phyloP scores from a whole-genome alignment of 345 rosid species.

The Citropsis articulata region DNA sequence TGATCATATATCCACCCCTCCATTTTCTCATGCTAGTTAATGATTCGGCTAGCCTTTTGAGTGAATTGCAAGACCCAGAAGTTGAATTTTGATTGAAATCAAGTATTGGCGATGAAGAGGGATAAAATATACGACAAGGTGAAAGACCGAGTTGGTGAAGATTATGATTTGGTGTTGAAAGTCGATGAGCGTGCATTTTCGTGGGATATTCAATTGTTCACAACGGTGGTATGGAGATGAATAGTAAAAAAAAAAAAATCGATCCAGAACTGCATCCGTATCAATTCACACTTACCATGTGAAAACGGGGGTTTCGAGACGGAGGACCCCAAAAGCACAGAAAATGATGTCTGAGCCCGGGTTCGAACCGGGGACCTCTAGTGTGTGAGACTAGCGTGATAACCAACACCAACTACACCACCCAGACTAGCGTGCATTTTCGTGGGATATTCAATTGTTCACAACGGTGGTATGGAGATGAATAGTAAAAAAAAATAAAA shows the following conservation, averaged over 20 bases:
- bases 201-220: not conserved
- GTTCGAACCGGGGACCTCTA: constrained; percentile 70
- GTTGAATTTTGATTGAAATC: not conserved
- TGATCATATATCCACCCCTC: constrained; percentile 19
- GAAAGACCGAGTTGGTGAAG: not conserved
- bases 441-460: not conserved
- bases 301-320: not conserved
- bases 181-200: constrained; percentile 24
- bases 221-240: not conserved
- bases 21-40: constrained; percentile 11
- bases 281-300: too few relatives aligned
- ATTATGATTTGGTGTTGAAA: constrained; percentile 8
- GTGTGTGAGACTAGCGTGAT: constrained; percentile 86
- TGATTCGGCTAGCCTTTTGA: constrained; percentile 23
- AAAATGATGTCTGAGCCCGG: constrained; percentile 53
- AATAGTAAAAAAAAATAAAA: too few relatives aligned
- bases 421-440: constrained; percentile 30
- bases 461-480: not conserved
- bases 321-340: too few relatives aligned
- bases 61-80: constrained; percentile 22
- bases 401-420: constrained; percentile 81
- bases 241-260: too few relatives aligned
- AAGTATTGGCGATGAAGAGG: constrained; percentile 2
- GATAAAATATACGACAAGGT: not conserved
- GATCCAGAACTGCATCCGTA: too few relatives aligned